A percentile compares a stretch with the other conserved stretches of the same genome.
phyloP scores from a whole-genome alignment of 1,284 basidiomycete genomes.

The Leccinum cinnamomeum region DNA sequence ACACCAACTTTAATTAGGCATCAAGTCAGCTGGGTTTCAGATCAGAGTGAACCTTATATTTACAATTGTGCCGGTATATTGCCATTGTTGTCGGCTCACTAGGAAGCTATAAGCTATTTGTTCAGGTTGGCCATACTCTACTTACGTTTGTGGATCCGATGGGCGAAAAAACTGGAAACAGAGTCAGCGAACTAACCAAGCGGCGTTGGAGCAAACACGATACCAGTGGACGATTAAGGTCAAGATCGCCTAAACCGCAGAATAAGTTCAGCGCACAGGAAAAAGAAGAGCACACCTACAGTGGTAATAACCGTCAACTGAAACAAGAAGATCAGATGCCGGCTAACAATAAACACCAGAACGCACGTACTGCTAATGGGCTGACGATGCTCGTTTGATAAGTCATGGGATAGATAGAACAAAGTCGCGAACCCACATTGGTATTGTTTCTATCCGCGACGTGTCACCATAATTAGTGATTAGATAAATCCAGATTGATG shows the following conservation, averaged over 20 bases:
- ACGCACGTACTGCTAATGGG: slow-evolving; percentile 42
- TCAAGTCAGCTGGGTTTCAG: background rate
- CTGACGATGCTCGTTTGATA: slow-evolving; percentile 25
- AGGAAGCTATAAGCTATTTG: background rate
- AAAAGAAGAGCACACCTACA: slow-evolving; percentile 27
- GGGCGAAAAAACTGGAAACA: slow-evolving; percentile 29
- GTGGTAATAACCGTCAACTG: slow-evolving; percentile 50
- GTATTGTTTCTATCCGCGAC: slow-evolving; percentile 26
- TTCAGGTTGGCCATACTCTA: background rate
- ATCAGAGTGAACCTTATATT: background rate
- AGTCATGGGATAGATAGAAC: background rate
- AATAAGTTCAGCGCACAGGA: background rate
- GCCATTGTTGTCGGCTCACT: slow-evolving; percentile 32
- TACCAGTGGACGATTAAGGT: slow-evolving; percentile 38
- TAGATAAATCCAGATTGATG: slow-evolving; percentile 34
- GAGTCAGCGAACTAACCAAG: background rate
- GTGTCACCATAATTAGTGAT: slow-evolving; percentile 31
- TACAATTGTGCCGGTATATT: slow-evolving; percentile 26
- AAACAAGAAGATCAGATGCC: background rate
- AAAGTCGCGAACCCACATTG: slow-evolving; percentile 19
- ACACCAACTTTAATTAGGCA: slow-evolving; percentile 21
- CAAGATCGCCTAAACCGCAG: slow-evolving; percentile 33
- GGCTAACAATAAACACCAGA: background rate
- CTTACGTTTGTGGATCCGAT: slow-evolving; percentile 35
- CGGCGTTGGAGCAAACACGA: slow-evolving; percentile 14